Evolutionary conservation across 164 flowering plant genomes (phyloP).

Genomic region (Protea cynaroides): DNA sequence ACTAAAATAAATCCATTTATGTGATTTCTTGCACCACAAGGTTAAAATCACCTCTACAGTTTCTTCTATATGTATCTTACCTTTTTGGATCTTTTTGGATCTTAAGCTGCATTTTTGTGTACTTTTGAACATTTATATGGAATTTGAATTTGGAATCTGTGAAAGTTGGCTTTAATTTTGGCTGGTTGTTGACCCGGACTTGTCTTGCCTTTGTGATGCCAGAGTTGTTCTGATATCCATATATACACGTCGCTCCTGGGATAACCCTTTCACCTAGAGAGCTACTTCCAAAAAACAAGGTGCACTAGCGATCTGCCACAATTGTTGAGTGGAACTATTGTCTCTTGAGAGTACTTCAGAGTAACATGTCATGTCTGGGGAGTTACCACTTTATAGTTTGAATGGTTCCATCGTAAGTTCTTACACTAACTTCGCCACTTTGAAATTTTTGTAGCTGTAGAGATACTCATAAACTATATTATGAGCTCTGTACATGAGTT

Average conservation of each 20-base stretch:
- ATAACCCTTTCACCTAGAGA: neutral
- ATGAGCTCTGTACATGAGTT: too few relatives aligned
- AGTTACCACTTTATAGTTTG: neutral
- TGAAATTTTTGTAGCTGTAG: slow-evolving; percentile 2
- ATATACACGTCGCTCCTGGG: neutral
- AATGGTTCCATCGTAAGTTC: neutral
- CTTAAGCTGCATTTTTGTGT: neutral
- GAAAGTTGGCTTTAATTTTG: too few relatives aligned
- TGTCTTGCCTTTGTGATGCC: neutral
- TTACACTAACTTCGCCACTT: neutral
- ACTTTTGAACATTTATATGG: neutral
- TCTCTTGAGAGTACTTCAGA: too few relatives aligned
- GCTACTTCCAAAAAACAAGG: too few relatives aligned
- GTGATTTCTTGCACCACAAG: too few relatives aligned
- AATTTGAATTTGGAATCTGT: too few relatives aligned
- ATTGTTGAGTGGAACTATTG: too few relatives aligned
- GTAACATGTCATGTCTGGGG: too few relatives aligned
- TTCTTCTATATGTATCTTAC: neutral
- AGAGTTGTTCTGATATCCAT: neutral
- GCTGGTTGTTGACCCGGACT: neutral
- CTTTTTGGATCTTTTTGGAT: neutral
- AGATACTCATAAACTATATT: neutral
- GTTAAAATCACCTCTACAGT: neutral
- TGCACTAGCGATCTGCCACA: too few relatives aligned
- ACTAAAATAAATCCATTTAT: too few relatives aligned